A percentile compares a stretch with the other conserved stretches of the same genome.
phyloP scores from a whole-genome alignment of 2,329 filamentous ascomycete genomes.

The Aspergillus ibericus region DNA sequence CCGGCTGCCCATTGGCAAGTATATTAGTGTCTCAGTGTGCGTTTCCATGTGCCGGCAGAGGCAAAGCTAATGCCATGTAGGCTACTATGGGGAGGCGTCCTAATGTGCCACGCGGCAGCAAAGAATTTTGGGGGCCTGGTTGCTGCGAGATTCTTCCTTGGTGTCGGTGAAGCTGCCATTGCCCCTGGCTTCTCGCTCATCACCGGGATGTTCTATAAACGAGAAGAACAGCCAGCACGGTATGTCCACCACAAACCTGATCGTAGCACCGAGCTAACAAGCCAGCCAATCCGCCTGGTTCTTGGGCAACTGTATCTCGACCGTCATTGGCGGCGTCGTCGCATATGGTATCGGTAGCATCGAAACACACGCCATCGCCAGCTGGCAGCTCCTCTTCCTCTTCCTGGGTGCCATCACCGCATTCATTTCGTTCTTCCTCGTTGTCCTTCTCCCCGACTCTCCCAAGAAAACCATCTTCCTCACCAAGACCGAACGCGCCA shows the following conservation, averaged over 20 bases:
- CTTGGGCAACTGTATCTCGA: conserved; percentile 34
- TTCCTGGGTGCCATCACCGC: conserved; percentile 31
- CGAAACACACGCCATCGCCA: conserved; percentile 16
- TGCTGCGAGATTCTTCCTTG: conserved; percentile 41
- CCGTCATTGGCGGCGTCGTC: conserved; percentile 30
- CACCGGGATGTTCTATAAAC: conserved; percentile 37
- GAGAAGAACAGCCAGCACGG: conserved; percentile 34
- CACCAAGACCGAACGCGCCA: conserved; percentile 40
- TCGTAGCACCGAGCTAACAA: neutral
- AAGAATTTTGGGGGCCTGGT: conserved; percentile 36
- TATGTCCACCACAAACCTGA: neutral
- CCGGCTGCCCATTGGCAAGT: conserved; percentile 31
- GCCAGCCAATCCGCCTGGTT: conserved; percentile 37
- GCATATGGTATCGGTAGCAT: conserved; percentile 32
- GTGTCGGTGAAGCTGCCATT: conserved; percentile 31
- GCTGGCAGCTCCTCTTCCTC: conserved; percentile 36
- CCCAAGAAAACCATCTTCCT: conserved; percentile 46
- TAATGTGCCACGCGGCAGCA: conserved; percentile 35
- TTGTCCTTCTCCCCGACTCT: conserved; percentile 25
- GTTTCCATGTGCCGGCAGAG: conserved; percentile 2
- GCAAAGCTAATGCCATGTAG: conserved; percentile 27
- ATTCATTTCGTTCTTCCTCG: conserved; percentile 17
- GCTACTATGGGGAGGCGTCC: conserved; percentile 33
- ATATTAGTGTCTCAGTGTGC: conserved; percentile 31
- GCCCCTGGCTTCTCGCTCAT: conserved; percentile 40